phyloP scores from a whole-genome alignment of 208 protist species.

The Leptomonas pyrrhocoris region DNA sequence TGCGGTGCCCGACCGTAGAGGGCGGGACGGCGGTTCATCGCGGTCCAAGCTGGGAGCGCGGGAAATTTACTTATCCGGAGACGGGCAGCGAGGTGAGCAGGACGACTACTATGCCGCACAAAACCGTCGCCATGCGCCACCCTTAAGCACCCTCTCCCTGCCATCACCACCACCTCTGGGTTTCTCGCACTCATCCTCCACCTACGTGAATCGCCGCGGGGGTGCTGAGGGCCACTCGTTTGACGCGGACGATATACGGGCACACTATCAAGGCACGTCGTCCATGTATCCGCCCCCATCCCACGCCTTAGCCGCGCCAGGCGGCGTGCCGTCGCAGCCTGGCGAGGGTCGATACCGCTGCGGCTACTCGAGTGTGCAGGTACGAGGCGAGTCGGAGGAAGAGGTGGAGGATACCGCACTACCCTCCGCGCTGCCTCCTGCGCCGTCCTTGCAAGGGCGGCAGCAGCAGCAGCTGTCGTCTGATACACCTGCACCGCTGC shows the following conservation, averaged over 20 bases:
- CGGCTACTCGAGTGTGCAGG: neutral
- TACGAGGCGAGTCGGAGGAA: neutral
- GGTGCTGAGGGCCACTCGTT: neutral
- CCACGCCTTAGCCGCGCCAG: neutral
- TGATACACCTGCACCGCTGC: neutral
- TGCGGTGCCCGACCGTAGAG: neutral
- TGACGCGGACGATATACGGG: neutral
- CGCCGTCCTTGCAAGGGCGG: neutral
- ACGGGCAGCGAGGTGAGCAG: neutral
- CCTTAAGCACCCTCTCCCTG: neutral
- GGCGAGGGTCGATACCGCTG: conserved; percentile 12
- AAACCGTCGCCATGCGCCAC: neutral
- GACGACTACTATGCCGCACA: conserved; percentile 1
- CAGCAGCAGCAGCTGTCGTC: neutral
- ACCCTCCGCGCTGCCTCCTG: neutral
- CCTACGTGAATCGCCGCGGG: too few relatives aligned
- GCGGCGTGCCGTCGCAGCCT: neutral
- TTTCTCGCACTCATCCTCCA: too few relatives aligned
- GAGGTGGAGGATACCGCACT: neutral
- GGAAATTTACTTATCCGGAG: neutral
- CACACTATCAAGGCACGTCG: conserved; percentile 4
- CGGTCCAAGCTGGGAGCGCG: too few relatives aligned
- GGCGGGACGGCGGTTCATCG: neutral
- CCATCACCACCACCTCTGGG: neutral
- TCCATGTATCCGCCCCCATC: conserved; percentile 1